These are phyloP conservation scores for Boletus rufocinnamomeus DNA, from an alignment of 768 basidiomycete species.

Conservation along the genomic window DNA sequence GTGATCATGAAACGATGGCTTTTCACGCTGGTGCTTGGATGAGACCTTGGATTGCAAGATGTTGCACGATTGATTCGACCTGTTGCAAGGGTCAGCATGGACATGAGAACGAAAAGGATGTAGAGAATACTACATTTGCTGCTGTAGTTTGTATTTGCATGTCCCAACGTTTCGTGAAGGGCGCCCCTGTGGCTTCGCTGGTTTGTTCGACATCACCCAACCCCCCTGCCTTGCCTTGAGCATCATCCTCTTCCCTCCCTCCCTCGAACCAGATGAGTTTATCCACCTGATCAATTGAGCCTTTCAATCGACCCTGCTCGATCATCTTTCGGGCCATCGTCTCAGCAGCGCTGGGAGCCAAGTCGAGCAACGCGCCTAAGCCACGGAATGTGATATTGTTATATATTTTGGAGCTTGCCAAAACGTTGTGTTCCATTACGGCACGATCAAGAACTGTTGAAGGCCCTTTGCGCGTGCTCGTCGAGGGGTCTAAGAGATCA, in stretches of 20 bases:
- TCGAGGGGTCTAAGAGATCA: conserved; percentile 50
- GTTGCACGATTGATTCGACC: conserved; percentile 89
- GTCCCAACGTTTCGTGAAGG: conserved; percentile 96
- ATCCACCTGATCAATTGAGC: conserved; percentile 95
- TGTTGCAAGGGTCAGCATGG: conserved; percentile 31
- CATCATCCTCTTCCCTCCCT: conserved; percentile 83
- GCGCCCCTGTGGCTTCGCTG: conserved; percentile 84
- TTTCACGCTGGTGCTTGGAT: conserved; percentile 39
- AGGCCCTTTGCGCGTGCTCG: conserved; percentile 85
- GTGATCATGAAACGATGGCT: conserved; percentile 13
- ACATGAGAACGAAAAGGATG: background rate
- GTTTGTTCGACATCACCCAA: conserved; percentile 85
- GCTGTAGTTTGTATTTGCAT: conserved; percentile 87
- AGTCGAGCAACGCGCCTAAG: conserved; percentile 84
- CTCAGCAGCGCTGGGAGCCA: conserved; percentile 92
- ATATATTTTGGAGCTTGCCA: conserved; percentile 96
- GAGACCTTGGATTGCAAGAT: conserved; percentile 72
- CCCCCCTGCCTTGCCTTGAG: conserved; percentile 93
- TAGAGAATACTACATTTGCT: conserved; percentile 62
- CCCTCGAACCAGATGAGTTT: conserved; percentile 93
- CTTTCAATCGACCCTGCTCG: conserved; percentile 91
- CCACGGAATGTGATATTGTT: conserved; percentile 96
- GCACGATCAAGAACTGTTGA: conserved; percentile 96
- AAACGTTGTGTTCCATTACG: conserved; percentile 97
- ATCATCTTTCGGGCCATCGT: conserved; percentile 99